These are phyloP conservation scores for Tillandsia leiboldiana DNA, from an alignment of 176 grass and related monocot species.

Conservation along the genomic window DNA sequence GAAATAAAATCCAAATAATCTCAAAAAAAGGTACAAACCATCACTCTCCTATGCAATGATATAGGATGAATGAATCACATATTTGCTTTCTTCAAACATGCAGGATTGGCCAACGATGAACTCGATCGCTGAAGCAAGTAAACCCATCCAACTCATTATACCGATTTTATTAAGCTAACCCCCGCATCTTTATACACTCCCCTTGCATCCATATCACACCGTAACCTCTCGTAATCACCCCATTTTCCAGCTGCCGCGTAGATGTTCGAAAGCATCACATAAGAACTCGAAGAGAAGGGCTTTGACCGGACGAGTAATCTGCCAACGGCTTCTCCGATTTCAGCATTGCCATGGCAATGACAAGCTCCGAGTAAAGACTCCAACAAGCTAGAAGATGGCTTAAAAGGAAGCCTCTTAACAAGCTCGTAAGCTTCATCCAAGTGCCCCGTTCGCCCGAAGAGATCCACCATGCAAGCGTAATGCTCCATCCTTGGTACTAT, in stretches of 20 bases:
- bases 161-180: constrained; percentile 35
- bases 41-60: neutral
- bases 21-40: neutral
- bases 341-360: constrained; percentile 45
- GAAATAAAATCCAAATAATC: too few species aligned
- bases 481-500: constrained; percentile 59
- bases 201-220: constrained; percentile 48
- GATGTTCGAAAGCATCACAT: constrained; percentile 73
- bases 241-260: constrained; percentile 57
- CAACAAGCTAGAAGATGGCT: constrained; percentile 45
- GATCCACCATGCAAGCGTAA: constrained; percentile 66
- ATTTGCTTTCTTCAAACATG: neutral
- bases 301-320: constrained; percentile 36
- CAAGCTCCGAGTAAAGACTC: constrained; percentile 73
- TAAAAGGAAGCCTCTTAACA: constrained; percentile 42
- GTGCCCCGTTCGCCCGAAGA: constrained; percentile 52
- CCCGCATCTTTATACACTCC: constrained; percentile 52
- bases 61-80: neutral
- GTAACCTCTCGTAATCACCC: constrained; percentile 41
- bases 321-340: constrained; percentile 47
- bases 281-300: constrained; percentile 33
- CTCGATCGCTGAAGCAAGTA: neutral
- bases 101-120: neutral
- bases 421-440: constrained; percentile 59
- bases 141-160: constrained; percentile 16